Conservation (phyloP, 208 protist genomes). For the Trypanosoma caninum region DNA sequence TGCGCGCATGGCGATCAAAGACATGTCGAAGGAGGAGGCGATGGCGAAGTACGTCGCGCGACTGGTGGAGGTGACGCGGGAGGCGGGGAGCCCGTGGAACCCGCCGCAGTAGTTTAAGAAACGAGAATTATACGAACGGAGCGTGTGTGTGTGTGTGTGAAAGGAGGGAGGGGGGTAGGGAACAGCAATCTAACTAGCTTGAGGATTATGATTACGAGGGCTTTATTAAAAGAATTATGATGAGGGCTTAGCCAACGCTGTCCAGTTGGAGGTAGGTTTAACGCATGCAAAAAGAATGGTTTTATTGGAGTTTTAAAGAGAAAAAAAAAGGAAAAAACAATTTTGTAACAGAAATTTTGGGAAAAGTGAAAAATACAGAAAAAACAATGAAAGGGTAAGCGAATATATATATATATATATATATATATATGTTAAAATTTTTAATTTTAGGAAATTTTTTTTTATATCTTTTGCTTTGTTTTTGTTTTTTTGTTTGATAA, state of each 20-base stretch:
- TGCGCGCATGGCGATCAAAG: constrained; percentile 90
- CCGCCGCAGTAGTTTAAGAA: constrained; percentile 14
- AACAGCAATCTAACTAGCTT: no score
- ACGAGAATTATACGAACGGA: background rate
- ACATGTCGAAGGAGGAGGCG: constrained; percentile 88
- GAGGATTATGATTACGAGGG: no score
- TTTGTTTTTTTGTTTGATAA: background rate
- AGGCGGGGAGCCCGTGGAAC: constrained; percentile 62
- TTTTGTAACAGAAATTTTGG: background rate
- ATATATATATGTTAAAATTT: no score
- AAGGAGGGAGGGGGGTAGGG: constrained; percentile 14
- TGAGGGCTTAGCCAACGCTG: no score
- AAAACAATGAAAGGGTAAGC: no score
- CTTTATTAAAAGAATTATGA: background rate
- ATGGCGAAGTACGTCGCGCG: constrained; percentile 86
- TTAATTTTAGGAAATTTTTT: no score
- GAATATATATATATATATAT: no score
- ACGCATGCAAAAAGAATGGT: background rate
- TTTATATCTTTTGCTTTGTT: background rate
- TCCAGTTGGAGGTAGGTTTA: no score
- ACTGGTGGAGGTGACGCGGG: constrained; percentile 57
- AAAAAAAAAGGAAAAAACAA: constrained; percentile 20
- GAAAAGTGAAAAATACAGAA: no score
- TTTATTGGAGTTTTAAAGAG: constrained; percentile 4
- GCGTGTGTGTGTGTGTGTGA: background rate